Evolutionary conservation across 768 basidiomycete genomes (phyloP), one percentile per base, ranked within the genome.

Genomic region (Agrocybe chaxingu): DNA sequence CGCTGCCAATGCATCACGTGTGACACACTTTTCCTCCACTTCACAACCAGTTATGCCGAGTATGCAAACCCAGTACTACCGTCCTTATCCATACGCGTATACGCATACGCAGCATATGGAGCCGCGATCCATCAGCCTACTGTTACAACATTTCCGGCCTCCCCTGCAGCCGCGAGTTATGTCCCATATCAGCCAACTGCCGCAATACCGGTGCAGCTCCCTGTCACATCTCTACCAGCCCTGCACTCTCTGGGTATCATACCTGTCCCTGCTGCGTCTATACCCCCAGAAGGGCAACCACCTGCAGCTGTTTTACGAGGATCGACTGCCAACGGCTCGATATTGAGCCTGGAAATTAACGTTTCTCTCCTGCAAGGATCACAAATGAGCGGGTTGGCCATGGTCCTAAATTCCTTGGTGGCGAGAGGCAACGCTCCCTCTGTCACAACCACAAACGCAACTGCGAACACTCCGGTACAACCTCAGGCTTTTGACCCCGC

Each of bases 301-400:
- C 85, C 88, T 0, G 76, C 85, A n/a, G 89, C 87, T n/a, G 78
- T 92, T 11, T 71, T 91, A 44, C 79, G 84, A 35, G 84, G 87
- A 29, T 84, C 85, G 1, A 81, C 82, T 2, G 78, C 81, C 6
- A 83, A 88, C 59, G 88, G 88, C 9, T 77, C 79, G 13, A 82
- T 85, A 74, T 66, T 90, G 51, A 86, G 77, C 61, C 68, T 92
- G 47, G 89, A 92, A 55, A 87, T 92, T 61, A 90, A 91, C 53
- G 81, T 90, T 29, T 82, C 83, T 11, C 66, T 84, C 13, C 71
- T 92, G 48, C 85, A 89, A 64, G 74, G 81, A 12, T 71, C 79
- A n/a, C 89, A 92, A 60, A 85, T 87, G 82, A 87, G 77, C 61
- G 87, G 87, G 10, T 58, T 90, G 56, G 86, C 86, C 13, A 70